Percentiles rank a stretch among this genome's conserved stretches.
Conservation (phyloP, 768 basidiomycete genomes). For the Agaricus subrufescens region DNA sequence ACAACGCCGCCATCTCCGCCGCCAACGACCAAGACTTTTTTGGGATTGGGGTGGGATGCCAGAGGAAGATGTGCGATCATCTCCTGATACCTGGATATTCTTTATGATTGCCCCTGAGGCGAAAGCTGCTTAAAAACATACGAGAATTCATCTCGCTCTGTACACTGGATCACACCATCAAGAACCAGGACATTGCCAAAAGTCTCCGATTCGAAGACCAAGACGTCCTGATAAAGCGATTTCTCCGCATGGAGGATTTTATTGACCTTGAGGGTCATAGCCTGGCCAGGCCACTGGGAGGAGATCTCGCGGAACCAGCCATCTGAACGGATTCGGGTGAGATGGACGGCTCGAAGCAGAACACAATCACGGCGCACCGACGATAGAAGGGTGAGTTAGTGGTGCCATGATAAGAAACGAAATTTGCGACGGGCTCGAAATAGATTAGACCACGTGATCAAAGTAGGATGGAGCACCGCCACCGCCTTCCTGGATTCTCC, state of each 20-base stretch:
- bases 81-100: conserved; percentile 78
- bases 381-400: conserved; percentile 52
- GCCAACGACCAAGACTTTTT: conserved; percentile 94
- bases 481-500: too few relatives aligned
- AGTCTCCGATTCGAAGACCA: conserved; percentile 94
- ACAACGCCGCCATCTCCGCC: conserved; percentile 99
- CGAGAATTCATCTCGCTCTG: conserved; percentile 99
- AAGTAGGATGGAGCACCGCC: too few relatives aligned
- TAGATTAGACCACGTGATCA: conserved; percentile 2
- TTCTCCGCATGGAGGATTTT: conserved; percentile 93
- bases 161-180: conserved; percentile 94
- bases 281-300: conserved; percentile 95
- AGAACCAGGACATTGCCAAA: conserved; percentile 97
- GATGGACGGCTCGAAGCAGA: not conserved
- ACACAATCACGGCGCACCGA: conserved; percentile 28
- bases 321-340: conserved; percentile 34
- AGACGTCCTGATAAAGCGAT: conserved; percentile 93
- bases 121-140: conserved; percentile 30
- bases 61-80: conserved; percentile 99
- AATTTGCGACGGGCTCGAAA: not conserved
- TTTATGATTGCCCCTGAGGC: too few relatives aligned
- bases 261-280: conserved; percentile 95
- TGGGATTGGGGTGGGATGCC: conserved; percentile 92
- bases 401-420: conserved; percentile 38
- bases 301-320: conserved; percentile 97